These are phyloP conservation scores for Gomphus sp. DNA, from an alignment of 1,284 basidiomycete species.

Conservation along the genomic window DNA sequence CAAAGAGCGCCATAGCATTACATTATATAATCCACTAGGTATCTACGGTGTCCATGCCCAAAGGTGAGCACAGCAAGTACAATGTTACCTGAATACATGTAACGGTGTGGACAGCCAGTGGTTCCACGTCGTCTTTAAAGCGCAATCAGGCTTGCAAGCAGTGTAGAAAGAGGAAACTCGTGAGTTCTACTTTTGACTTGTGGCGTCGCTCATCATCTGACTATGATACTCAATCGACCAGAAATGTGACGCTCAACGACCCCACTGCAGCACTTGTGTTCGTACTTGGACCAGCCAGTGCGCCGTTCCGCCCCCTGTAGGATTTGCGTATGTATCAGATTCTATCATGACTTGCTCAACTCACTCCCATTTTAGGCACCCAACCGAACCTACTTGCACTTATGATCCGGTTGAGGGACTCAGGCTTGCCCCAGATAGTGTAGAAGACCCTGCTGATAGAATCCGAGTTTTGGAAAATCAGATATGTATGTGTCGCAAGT, in stretches of 20 bases:
- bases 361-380: constrained; percentile 44
- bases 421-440: constrained; percentile 53
- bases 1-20: too few relatives aligned
- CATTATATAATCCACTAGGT: not conserved
- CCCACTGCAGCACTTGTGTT: constrained; percentile 73
- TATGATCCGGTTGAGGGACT: constrained; percentile 79
- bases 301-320: constrained; percentile 18
- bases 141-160: constrained; percentile 58
- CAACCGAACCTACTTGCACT: constrained; percentile 67
- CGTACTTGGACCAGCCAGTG: constrained; percentile 38
- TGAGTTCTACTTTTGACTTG: constrained; percentile 26
- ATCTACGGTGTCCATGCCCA: not conserved
- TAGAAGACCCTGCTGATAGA: constrained; percentile 57
- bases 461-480: constrained; percentile 70
- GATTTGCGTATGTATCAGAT: constrained; percentile 39
- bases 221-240: constrained; percentile 19
- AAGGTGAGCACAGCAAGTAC: not conserved
- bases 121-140: constrained; percentile 4
- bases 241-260: constrained; percentile 79
- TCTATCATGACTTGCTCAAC: not conserved
- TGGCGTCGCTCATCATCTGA: constrained; percentile 8
- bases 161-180: constrained; percentile 73
- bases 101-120: not conserved
- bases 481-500: constrained; percentile 41
- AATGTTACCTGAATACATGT: not conserved